Evolutionary conservation across 208 protist species (phyloP).

Genomic region (Herpetomonas tarakana): DNA sequence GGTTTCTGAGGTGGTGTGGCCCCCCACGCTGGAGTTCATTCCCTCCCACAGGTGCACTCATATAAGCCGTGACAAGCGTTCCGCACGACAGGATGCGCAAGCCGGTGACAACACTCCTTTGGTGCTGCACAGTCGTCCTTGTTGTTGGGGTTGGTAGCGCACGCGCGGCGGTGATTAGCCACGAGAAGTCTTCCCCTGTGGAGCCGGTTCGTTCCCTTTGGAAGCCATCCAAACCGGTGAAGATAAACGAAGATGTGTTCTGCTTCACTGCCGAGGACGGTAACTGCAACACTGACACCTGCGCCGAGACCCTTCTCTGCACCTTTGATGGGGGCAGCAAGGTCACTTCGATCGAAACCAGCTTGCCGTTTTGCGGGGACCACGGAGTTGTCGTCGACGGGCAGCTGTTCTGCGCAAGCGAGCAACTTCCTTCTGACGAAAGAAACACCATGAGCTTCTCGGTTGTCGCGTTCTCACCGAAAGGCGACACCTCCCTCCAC

Average conservation of each 20-base stretch:
- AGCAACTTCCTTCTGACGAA: slow-evolving; percentile 16
- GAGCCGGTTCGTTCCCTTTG: slow-evolving; percentile 1
- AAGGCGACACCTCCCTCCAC: not conserved
- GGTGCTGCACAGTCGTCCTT: no score
- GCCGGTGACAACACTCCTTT: no score
- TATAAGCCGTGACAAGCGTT: no score
- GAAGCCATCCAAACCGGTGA: not conserved
- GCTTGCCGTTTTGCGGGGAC: slow-evolving; percentile 45
- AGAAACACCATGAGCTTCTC: slow-evolving; percentile 16
- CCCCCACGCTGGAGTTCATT: no score
- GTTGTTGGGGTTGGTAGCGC: no score
- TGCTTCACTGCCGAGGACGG: slow-evolving; percentile 24
- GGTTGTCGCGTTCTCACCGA: slow-evolving; percentile 5
- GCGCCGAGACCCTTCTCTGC: slow-evolving; percentile 32
- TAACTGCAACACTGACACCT: slow-evolving; percentile 7
- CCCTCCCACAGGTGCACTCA: no score
- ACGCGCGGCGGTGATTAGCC: not conserved
- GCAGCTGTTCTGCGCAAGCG: slow-evolving; percentile 40
- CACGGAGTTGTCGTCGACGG: slow-evolving; percentile 42
- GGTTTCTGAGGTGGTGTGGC: no score
- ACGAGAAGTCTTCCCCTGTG: not conserved
- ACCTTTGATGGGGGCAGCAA: slow-evolving; percentile 48
- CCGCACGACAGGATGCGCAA: no score
- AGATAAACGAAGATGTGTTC: slow-evolving; percentile 16
- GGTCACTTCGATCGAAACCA: slow-evolving; percentile 20